Evolutionary conservation across 2,329 filamentous ascomycete genomes (phyloP), one percentile per base, ranked within the genome.

Genomic region (Colletotrichum karsti): DNA sequence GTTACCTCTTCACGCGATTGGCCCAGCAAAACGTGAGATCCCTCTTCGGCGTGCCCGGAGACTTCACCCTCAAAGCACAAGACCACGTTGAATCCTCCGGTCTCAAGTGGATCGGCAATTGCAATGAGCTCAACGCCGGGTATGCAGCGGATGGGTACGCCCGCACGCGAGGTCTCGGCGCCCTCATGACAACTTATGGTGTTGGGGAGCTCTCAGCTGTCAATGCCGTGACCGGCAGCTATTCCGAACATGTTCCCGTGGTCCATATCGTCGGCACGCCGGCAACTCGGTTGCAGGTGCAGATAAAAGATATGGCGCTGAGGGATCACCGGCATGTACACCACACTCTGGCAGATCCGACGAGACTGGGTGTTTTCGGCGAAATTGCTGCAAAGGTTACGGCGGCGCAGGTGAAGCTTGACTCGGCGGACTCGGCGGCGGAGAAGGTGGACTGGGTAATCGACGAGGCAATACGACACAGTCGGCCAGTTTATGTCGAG

Each of bases 1-100:
- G 89, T 73, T 91, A 91, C 70, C 83, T 92, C 71, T 91, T 90
- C 73, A 83, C 79, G 30, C 81, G 90, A 46, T 80, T 91, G 13
- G 78, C 83, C 68, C 84, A 91, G 72, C 79, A 91, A 15, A 88
- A 88, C 39, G 82, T 91, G 26, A 79, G 82, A 24, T 87, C 87
- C 9, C 77, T 91, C 50, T 83, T 85, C 63, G 85, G 86, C 22
- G 81, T 87, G 1, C 82, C 82, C 2, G 81, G 82, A 48, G 80
- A 82, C 71, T 82, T 76, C 72, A 81, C 81, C 44, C 78, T 82
- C 8, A 74, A 71, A 0, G 63, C 79, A 37, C 74, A 82, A 5
- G 80, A 82, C 70, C 73, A 79, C 26, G 73, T 82, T 56, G 73
- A 77, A 53, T 77, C 78, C 0, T 63, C 77, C 6, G 80, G 79